Evolutionary conservation across 2,329 filamentous ascomycete genomes (phyloP), one percentile per base, ranked within the genome.

Genomic region (Proliferodiscus dingleyae): DNA sequence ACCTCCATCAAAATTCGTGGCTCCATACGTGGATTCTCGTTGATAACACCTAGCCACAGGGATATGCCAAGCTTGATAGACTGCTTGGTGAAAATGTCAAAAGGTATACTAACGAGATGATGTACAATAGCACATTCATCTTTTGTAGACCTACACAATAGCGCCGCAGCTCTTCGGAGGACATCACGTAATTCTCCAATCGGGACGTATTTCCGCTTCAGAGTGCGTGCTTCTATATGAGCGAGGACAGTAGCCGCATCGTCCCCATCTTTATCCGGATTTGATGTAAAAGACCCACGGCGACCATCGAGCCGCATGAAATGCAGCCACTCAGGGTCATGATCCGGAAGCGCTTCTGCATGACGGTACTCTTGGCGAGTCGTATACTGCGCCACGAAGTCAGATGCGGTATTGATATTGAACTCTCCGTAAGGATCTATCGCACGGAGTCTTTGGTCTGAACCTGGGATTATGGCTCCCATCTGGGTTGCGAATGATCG

Each of bases 311-410:
- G 62, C 13, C 74, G 73, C 72, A 81, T 77, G 47, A 78, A 75
- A 37, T 73, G 75, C 41, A 85, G 68, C 70, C 85, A 78, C 60
- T 85, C 81, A 48, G 76, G 73, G 48, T 83, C 81, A 50, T 83
- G 79, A 47, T 85, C 82, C 1, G 83, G 80, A 29, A 86, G 70
- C 2, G 81, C 78, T 62, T 95, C 89, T 9, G 89, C 81, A 61
- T 91, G 91, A 46, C 90, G 83, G 65, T 98, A 98, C 61, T 95
- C 90, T 64, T 98, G 94, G 29, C 93, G 85, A 21, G 89, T 94
- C 3, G 91, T 97, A 64, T 98, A 98, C 62, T 98, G 91, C 2
- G 93, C 89, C 61, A 98, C 81, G 59, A 98, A 95, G 63, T 97
- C 91, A 2, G 93, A 97, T 0, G 88, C 89, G 9, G 90, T 89